Evolutionary conservation across 2,329 filamentous ascomycete genomes (phyloP), one percentile per base, ranked within the genome.

Genomic region (Xylariaceae sp.): DNA sequence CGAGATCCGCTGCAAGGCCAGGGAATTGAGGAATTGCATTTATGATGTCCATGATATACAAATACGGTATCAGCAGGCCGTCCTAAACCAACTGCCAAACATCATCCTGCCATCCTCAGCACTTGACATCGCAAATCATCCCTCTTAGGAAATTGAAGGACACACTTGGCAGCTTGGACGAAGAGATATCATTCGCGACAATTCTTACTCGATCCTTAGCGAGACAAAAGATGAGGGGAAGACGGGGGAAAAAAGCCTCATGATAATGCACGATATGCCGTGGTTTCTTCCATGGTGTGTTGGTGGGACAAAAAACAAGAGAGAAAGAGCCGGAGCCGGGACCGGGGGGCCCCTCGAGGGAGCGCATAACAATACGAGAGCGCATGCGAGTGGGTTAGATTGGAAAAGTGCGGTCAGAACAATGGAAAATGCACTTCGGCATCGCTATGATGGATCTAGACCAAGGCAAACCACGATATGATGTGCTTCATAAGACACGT

Each of bases 1-100:
- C 50, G 56, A 60, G 57, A 57, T 55, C 60, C 48, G 54, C 26
- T 52, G 43, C 49, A 41, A 54, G 50, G 51, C 56, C 48, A 44
- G 40, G n/a, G 48, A 43, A 26, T 26, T 26, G 23, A 4, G 9
- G 4, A 26, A 4, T 26, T 26, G 32, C 32, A 16, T 12, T 14
- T 37, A 37, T 37, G 32, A 37, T 37, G 12, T 45, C 50, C 41
- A 52, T 46, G 43, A 54, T 44, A 50, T 51, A 7, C 14, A 7
- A 29, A 10, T 7, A 6, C n/a, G 18, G 9, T 18, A 21, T 7
- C 41, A 2, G 18, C n/a, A n/a, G n/a, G n/a, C n/a, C n/a, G n/a
- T n/a, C 19, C 47, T 48, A 52, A 40, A 50, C 54, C 41, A 60
- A 44, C 21, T 51, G 7, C 9, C 19, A 42, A 43, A 42, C 37